Percentiles rank a stretch among this genome's conserved stretches.
These are phyloP conservation scores for Eremomyces bilateralis DNA, from an alignment of 495 filamentous ascomycete species.

Conservation along the genomic window DNA sequence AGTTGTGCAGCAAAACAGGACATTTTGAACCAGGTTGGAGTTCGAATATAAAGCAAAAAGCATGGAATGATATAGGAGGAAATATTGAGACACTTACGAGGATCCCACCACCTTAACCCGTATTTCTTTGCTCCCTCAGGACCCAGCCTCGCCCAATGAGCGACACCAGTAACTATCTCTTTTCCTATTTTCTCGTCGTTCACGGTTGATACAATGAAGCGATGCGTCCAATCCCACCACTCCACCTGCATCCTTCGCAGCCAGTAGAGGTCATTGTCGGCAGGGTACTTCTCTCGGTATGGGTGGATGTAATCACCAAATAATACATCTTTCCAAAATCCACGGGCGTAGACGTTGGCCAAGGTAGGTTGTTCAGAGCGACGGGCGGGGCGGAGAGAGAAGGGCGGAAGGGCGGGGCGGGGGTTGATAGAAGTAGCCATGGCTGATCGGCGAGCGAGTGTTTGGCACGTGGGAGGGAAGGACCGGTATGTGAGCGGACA, in stretches of 20 bases:
- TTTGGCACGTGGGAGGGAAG: too few relatives aligned
- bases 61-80: too few relatives aligned
- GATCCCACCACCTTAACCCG: not conserved
- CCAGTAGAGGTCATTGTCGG: constrained; percentile 2
- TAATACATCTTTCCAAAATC: constrained; percentile 8
- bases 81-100: too few relatives aligned
- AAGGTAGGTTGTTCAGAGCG: constrained; percentile 1
- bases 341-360: constrained; percentile 1
- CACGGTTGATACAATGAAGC: constrained; percentile 1
- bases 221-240: constrained; percentile 2
- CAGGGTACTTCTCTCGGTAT: constrained; percentile 1
- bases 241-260: not conserved
- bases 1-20: too few relatives aligned
- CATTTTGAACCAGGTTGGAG: too few relatives aligned
- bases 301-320: constrained; percentile 9
- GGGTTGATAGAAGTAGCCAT: too few relatives aligned
- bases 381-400: not conserved
- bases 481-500: too few relatives aligned
- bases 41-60: too few relatives aligned
- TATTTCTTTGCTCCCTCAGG: too few relatives aligned
- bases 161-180: constrained; percentile 3
- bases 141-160: constrained; percentile 1
- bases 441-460: too few relatives aligned
- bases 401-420: too few relatives aligned
- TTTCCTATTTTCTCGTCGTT: constrained; percentile 1